These are phyloP conservation scores for Diphasiastrum complanatum DNA, from an alignment of 83 land plant species.

Conservation along the genomic window DNA sequence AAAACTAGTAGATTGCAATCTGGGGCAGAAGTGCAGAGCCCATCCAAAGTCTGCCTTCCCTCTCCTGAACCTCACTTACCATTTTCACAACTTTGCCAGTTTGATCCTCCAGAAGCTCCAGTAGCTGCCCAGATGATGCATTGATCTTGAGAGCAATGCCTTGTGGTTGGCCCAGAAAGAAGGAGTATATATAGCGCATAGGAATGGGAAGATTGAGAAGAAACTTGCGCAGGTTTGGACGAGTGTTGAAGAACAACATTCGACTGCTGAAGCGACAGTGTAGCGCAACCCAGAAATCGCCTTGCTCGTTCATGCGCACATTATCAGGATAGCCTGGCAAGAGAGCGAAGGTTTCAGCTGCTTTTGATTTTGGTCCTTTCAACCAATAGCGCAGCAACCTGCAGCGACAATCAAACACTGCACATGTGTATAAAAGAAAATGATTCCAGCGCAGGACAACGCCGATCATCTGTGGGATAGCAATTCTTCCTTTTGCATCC, in stretches of 20 bases:
- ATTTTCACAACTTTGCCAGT: background rate
- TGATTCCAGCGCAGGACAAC: background rate
- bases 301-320: slow-evolving; percentile 13
- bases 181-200: background rate
- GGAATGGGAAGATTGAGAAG: slow-evolving; percentile 20
- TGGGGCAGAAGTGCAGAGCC: slow-evolving; percentile 22
- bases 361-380: slow-evolving; percentile 26
- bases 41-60: slow-evolving; percentile 23
- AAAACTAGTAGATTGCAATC: too few species aligned
- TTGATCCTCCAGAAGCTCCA: slow-evolving; percentile 18
- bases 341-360: slow-evolving; percentile 12
- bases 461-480: background rate
- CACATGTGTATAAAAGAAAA: background rate
- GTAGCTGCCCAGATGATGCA: slow-evolving; percentile 8
- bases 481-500: too few species aligned
- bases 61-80: slow-evolving; percentile 24
- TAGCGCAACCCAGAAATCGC: slow-evolving; percentile 30
- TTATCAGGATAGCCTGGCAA: slow-evolving; percentile 29
- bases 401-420: background rate
- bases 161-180: background rate
- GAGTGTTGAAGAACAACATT: slow-evolving; percentile 11
- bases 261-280: background rate
- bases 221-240: slow-evolving; percentile 7
- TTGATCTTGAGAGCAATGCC: background rate
- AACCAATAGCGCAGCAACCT: slow-evolving; percentile 26